These are phyloP conservation scores for Sonneratia caseolaris DNA, from an alignment of 345 rosid genomes.

Conservation along the genomic window DNA sequence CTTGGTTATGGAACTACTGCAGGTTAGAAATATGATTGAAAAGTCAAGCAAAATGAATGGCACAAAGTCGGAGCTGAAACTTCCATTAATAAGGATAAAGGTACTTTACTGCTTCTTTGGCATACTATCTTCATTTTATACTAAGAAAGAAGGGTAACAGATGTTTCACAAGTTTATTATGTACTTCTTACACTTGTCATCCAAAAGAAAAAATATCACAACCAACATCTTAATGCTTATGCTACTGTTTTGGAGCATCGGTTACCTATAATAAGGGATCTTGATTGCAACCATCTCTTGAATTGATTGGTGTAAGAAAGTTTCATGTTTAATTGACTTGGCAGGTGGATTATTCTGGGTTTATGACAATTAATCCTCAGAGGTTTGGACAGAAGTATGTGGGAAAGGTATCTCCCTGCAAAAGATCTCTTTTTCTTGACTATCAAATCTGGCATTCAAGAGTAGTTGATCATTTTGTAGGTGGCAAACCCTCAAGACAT, in stretches of 20 bases:
- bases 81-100: slow-evolving; percentile 86
- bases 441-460: background rate
- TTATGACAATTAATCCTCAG: slow-evolving; percentile 98
- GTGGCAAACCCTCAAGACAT: slow-evolving; percentile 99
- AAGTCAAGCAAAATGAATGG: slow-evolving; percentile 50
- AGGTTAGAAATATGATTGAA: slow-evolving; percentile 82
- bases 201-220: background rate
- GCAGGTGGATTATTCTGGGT: slow-evolving; percentile 97
- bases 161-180: background rate
- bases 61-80: slow-evolving; percentile 56
- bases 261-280: background rate
- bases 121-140: background rate
- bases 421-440: background rate
- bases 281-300: background rate
- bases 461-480: slow-evolving; percentile 23
- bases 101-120: slow-evolving; percentile 23
- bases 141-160: background rate
- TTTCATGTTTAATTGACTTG: slow-evolving; percentile 18
- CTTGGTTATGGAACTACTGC: slow-evolving; percentile 12
- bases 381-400: slow-evolving; percentile 98
- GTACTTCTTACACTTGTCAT: background rate
- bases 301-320: background rate
- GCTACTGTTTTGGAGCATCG: background rate
- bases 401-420: slow-evolving; percentile 59
- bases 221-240: background rate